Evolutionary conservation across 2,329 filamentous ascomycete species (phyloP).

Genomic region (Lecanosticta acicola): DNA sequence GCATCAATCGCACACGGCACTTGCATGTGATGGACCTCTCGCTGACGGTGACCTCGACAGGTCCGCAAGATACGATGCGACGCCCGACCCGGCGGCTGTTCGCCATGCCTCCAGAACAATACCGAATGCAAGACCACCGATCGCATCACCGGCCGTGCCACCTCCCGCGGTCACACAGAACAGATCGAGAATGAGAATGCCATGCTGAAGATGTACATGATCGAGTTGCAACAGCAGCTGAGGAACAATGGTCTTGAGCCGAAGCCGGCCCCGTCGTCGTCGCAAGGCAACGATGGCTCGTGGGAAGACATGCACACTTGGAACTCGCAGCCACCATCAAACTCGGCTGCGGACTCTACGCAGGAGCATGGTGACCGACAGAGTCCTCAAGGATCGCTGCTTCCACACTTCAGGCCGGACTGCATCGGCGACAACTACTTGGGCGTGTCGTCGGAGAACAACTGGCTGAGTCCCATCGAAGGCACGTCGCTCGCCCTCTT

Average conservation of each 20-base stretch:
- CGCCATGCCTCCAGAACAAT: conserved; percentile 69
- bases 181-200: conserved; percentile 67
- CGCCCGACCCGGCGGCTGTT: conserved; percentile 71
- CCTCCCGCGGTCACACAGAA: conserved; percentile 71
- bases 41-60: conserved; percentile 40
- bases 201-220: conserved; percentile 61
- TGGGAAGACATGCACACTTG: conserved; percentile 1
- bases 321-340: neutral
- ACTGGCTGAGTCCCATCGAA: conserved; percentile 65
- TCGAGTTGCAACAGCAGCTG: conserved; percentile 63
- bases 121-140: conserved; percentile 80
- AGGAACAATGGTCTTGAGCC: conserved; percentile 56
- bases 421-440: conserved; percentile 58
- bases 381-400: conserved; percentile 19
- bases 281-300: conserved; percentile 4
- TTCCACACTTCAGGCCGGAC: conserved; percentile 45
- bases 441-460: conserved; percentile 58
- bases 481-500: conserved; percentile 73
- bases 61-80: conserved; percentile 85
- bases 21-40: neutral
- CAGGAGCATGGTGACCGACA: conserved; percentile 10
- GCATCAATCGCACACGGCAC: neutral
- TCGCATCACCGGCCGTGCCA: conserved; percentile 75
- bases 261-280: conserved; percentile 17
- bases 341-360: neutral